Conservation (phyloP, 2,329 filamentous ascomycete genomes). For the Lasiodiplodia citricola region DNA sequence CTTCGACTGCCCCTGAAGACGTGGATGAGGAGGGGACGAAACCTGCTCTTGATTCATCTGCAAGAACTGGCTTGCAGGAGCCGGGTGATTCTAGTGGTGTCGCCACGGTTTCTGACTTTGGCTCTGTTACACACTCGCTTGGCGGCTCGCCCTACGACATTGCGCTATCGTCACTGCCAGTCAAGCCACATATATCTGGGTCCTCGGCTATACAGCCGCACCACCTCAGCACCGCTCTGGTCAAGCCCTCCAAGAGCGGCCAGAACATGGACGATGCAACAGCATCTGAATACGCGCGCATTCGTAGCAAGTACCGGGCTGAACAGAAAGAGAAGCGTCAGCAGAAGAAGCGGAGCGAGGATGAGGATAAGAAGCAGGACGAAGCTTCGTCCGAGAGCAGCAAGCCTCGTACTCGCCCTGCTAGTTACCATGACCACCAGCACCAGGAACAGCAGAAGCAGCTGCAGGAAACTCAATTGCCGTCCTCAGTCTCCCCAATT, state of each 20-base stretch:
- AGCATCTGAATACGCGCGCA: constrained; percentile 42
- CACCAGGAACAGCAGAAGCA: not conserved
- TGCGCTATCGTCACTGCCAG: constrained; percentile 33
- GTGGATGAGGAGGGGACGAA: not conserved
- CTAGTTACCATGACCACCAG: not conserved
- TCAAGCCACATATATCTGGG: constrained; percentile 30
- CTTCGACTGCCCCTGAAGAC: not conserved
- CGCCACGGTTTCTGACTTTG: constrained; percentile 45
- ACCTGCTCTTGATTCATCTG: not conserved
- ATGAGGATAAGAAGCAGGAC: not conserved
- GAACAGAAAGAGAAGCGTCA: not conserved
- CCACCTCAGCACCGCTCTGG: constrained; percentile 38
- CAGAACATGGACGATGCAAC: constrained; percentile 43
- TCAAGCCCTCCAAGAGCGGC: constrained; percentile 33
- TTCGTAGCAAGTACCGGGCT: constrained; percentile 42
- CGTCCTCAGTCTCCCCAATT: not conserved
- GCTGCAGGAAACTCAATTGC: not conserved
- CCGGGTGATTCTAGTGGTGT: constrained; percentile 31
- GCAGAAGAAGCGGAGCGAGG: not conserved
- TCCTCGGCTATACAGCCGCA: constrained; percentile 41
- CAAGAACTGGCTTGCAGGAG: not conserved
- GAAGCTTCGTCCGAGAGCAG: not conserved
- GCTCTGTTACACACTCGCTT: constrained; percentile 47
- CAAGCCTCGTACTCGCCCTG: not conserved
- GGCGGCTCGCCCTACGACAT: constrained; percentile 53